Base-by-base conservation (phyloP, 2,329 filamentous ascomycete genomes). In the Cladosporium sp. region DNA sequence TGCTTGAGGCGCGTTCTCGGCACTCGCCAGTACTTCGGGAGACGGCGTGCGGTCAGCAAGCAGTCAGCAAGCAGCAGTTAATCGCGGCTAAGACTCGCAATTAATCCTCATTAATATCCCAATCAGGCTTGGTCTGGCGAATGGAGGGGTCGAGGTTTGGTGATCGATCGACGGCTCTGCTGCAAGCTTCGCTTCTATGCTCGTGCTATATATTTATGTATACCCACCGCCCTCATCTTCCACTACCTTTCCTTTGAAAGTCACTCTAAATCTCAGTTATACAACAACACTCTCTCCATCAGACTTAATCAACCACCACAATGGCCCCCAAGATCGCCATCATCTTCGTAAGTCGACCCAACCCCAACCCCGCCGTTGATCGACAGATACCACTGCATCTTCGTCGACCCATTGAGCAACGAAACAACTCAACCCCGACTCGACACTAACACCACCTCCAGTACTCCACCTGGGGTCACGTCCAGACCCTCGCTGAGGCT, bases 381-480 rank as follows among this genome's bases (percentile, higher is more conserved):
- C 35, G 26, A 33, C 23, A 11, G 6, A 52, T 33, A 52, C 28
- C 12, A 62, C 5, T 21, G 10, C 8, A 33, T 55, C 16, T 55
- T 29, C 33, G 46, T 62, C 21, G 6, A 33, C n/a, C 44, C 28
- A 62, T 52, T 29, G 40, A 52, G 29, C 28, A 16, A 52, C n/a
- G 18, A 50, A 35, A 46, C 21, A 33, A n/a, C 28, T 23, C 50
- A 8, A n/a, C 26, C 8, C 26, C 16, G n/a, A 46, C 26, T 29
- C 29, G 1, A 18, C 35, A 26, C 59, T 62, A 52, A 64, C 23
- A n/a, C 7, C n/a, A 21, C 31, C 8, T 28, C n/a, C 37, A 95
- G 91, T 96, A 96, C 84, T 96, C 92, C 72, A 91, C 93, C 87
- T 96, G 95, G 82, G 94, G 95, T 81, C 93, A 97, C 82, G 90